Base-by-base conservation (phyloP, 2,329 filamentous ascomycete species). In the Botryotinia convoluta region DNA sequence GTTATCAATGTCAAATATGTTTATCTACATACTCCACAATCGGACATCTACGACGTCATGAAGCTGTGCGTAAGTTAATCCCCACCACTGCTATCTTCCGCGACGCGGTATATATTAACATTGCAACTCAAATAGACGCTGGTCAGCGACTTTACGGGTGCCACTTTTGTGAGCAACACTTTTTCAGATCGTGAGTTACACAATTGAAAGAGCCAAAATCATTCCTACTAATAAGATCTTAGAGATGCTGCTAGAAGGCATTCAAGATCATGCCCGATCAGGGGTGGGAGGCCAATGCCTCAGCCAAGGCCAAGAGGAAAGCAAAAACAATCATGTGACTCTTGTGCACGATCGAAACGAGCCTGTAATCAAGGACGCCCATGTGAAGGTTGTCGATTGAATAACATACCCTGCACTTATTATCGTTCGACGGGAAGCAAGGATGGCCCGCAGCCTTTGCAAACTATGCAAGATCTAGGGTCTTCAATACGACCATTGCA, bases 191-290 rank as follows among this genome's bases (percentile, higher is more conserved):
- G 65, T 68, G 12, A 68, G 48, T 4, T 57, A 16, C 20, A 32
- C 18, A 14, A 14, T 9, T 57, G 45, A 42, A 35, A 32, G 10
- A 26, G 26, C 9, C 14, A 37, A 54, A 9, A 22, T 18, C n/a
- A 8, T 29, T 16, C 20, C 32, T 29, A 61, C 45, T 70, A 26
- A 67, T 35, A n/a, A 37, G 22, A 9, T 29, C 20, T n/a, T 26
- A 73, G 71, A 48, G 71, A 73, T 70, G 63, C 71, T 48, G 64
- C 71, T 14, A 45, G 71, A 26, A 67, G 71, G 42, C 71, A 73
- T 69, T 48, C 64, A 4, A 73, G 45, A 73, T 70, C 71, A 45
- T 73, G 71, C 32, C 42, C 42, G 32, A n/a, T 22, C 9, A 73
- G 71, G 48, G 61, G 54, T 8, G 39, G 51, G 12, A 42, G 65